Conservation (phyloP, 202 grass and related monocot genomes). For the Carex arenaria region DNA sequence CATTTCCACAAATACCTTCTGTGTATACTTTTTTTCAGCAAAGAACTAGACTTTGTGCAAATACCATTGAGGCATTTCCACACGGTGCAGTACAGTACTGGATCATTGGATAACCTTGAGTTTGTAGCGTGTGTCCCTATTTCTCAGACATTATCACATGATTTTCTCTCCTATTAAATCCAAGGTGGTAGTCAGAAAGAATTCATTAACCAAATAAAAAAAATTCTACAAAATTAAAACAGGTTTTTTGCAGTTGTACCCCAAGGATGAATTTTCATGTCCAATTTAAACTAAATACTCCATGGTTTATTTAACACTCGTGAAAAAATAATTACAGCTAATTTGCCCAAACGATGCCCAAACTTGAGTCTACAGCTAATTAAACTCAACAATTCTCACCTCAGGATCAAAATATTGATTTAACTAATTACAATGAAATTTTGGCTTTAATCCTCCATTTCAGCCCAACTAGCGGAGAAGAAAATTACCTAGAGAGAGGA, state of each 20-base stretch:
- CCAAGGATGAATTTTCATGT: background rate
- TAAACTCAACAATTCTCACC: slow-evolving; percentile 6
- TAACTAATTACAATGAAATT: background rate
- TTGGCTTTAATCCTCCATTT: background rate
- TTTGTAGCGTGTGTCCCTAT: no score
- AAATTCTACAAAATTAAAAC: background rate
- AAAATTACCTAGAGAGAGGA: no score
- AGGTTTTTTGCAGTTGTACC: background rate
- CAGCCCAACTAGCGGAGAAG: background rate
- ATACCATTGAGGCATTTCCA: no score
- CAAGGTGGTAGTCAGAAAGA: no score
- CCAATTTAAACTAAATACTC: background rate
- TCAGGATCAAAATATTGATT: background rate
- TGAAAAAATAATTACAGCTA: background rate
- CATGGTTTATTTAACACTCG: background rate
- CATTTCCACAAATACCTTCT: no score
- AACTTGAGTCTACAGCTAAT: background rate
- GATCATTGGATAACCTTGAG: no score
- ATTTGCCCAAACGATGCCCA: background rate
- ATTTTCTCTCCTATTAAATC: no score
- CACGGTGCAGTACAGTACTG: no score
- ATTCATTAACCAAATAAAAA: no score
- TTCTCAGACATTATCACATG: no score
- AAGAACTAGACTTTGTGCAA: no score
- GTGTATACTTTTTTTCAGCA: no score